Base-by-base conservation (phyloP, 2,329 filamentous ascomycete species). In the Aureobasidium sp. region DNA sequence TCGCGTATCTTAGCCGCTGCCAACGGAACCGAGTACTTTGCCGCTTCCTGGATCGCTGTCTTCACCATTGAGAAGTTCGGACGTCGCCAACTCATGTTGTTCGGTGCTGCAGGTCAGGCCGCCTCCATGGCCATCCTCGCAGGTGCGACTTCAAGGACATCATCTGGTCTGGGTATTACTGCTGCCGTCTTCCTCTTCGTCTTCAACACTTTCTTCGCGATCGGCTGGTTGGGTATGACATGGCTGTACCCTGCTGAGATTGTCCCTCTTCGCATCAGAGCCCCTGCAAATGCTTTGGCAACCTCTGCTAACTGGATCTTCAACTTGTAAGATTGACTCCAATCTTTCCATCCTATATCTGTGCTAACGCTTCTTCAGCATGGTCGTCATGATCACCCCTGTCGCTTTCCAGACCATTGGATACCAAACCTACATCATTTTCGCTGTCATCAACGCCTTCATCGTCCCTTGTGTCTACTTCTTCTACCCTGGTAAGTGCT, bases 51-150 rank as follows among this genome's bases (percentile, higher is more conserved):
- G 70, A 69, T 82, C 27, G 75, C 79, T 3, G 74, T 82, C 36
- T 79, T 80, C 64, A 76, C 77, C 10, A 77, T 81, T 62, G 79
- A 82, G 66, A 75, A 74, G 55, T 71, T 80, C 57, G 79, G 79
- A 15, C 76, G 88, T 32, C 81, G 88, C 21, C 82, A 83, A 68
- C 80, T 91, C 63, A 90, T 91, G 86, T 74, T 91, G 21, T 83
- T 89, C 65, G 87, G 87, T 59, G 83, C 84, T 0, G 74, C 82
- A 37, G 85, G 85, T 5, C 63, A 65, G 59, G 61, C 65, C 13
- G 61, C 64, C 6, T 73, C 68, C 5, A 72, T 72, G 69, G 65
- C 64, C 8, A 64, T 73, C 13, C 63, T 72, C 8, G 71, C 68
- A 6, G 69, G 69, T 13, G 67, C 69, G 5, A 71, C 66, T 29